Evolutionary conservation across 2,329 filamentous ascomycete genomes (phyloP).

Genomic region (Gnomoniopsis sp.): DNA sequence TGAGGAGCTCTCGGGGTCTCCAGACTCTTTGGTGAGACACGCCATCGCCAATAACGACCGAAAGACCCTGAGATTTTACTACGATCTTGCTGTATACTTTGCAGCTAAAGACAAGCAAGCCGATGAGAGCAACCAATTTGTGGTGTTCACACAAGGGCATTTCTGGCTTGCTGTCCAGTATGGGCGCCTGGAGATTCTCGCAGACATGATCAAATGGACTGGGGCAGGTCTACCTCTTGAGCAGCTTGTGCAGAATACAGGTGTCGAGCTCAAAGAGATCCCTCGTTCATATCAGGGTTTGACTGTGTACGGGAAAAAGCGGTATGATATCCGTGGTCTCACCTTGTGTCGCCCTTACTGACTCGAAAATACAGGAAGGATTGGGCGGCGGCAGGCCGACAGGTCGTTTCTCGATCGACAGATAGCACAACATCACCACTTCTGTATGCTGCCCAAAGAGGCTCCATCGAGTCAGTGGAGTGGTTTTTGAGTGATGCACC

Average conservation of each 20-base stretch:
- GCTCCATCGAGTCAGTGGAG: conserved; percentile 66
- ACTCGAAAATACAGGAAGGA: conserved; percentile 44
- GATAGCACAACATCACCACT: conserved; percentile 54
- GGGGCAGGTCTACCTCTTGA: conserved; percentile 70
- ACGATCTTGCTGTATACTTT: conserved; percentile 52
- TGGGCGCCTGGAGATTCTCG: conserved; percentile 55
- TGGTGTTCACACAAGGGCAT: conserved; percentile 34
- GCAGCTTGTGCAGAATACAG: conserved; percentile 61
- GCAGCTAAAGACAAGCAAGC: conserved; percentile 34
- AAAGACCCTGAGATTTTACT: conserved; percentile 50
- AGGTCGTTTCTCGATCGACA: conserved; percentile 34
- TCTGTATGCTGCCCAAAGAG: conserved; percentile 52
- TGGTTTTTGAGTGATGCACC: conserved; percentile 76
- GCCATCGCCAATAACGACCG: conserved; percentile 52
- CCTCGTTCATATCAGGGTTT: conserved; percentile 74
- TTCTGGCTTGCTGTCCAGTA: conserved; percentile 43
- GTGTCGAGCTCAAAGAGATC: conserved; percentile 60
- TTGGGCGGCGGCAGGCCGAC: conserved; percentile 66
- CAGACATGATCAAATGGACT: conserved; percentile 60
- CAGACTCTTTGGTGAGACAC: conserved; percentile 36
- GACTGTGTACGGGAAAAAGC: conserved; percentile 71
- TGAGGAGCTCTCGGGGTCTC: conserved; percentile 20
- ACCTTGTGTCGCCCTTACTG: not conserved
- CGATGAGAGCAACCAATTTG: conserved; percentile 31
- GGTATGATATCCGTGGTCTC: conserved; percentile 26